Evolutionary conservation across 2,329 filamentous ascomycete genomes (phyloP).

Genomic region (Colletotrichum liaoningense): DNA sequence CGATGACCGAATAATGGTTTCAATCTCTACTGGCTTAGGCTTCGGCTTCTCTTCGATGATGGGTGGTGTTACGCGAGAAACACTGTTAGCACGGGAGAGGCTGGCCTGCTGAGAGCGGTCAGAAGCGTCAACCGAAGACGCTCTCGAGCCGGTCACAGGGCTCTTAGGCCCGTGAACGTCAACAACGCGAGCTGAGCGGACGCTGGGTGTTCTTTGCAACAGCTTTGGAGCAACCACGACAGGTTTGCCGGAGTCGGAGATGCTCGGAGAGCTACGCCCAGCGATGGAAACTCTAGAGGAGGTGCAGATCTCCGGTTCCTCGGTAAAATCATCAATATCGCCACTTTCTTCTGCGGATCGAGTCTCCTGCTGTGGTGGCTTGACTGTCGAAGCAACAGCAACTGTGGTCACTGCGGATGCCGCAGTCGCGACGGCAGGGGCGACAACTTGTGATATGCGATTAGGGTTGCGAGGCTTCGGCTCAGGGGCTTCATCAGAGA

Average conservation of each 20-base stretch:
- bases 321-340: constrained; percentile 59
- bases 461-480: constrained; percentile 33
- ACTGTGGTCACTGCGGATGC: constrained; percentile 8
- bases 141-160: constrained; percentile 58
- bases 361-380: background rate
- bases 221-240: constrained; percentile 50
- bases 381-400: background rate
- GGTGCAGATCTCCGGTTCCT: constrained; percentile 67
- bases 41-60: constrained; percentile 52
- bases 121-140: constrained; percentile 57
- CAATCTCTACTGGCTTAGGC: constrained; percentile 39
- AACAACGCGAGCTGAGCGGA: constrained; percentile 68
- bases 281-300: constrained; percentile 67
- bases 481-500: constrained; percentile 18
- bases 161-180: constrained; percentile 66
- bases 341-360: constrained; percentile 53
- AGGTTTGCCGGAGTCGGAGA: constrained; percentile 58
- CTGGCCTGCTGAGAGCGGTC: constrained; percentile 56
- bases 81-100: constrained; percentile 53
- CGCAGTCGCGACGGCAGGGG: constrained; percentile 9
- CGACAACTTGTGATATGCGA: constrained; percentile 19
- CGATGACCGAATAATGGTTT: constrained; percentile 31
- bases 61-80: constrained; percentile 49
- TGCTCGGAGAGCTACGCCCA: constrained; percentile 61
- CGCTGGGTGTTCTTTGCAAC: constrained; percentile 58